phyloP scores from a whole-genome alignment of 2,329 filamentous ascomycete species.

The Phoma sp. region DNA sequence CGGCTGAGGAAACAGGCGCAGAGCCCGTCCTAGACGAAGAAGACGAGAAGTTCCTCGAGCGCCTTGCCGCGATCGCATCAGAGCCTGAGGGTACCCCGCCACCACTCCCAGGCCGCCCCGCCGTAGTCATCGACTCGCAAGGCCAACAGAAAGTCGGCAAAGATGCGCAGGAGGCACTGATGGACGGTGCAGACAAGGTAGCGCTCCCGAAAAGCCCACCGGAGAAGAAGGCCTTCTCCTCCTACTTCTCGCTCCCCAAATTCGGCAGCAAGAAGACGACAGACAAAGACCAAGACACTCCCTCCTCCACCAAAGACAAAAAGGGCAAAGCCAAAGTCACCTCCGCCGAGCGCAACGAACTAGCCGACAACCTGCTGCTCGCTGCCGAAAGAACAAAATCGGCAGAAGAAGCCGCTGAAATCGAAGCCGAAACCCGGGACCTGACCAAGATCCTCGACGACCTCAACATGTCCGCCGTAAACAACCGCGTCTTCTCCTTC shows the following conservation, averaged over 20 bases:
- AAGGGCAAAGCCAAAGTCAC: constrained; percentile 40
- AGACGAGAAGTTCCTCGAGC: constrained; percentile 63
- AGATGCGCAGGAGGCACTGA: constrained; percentile 54
- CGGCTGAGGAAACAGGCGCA: constrained; percentile 35
- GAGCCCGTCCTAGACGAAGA: constrained; percentile 63
- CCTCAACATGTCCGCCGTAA: constrained; percentile 80
- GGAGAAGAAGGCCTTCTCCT: constrained; percentile 47
- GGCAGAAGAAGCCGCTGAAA: constrained; percentile 44
- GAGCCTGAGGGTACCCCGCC: constrained; percentile 49
- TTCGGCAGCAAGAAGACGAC: constrained; percentile 34
- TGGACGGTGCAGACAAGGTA: constrained; percentile 56
- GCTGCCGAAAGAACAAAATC: constrained; percentile 43
- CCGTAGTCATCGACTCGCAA: constrained; percentile 39
- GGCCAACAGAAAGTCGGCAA: constrained; percentile 46
- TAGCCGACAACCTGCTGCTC: constrained; percentile 41
- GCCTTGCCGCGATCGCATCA: constrained; percentile 55
- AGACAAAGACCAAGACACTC: constrained; percentile 39
- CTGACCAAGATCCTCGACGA: constrained; percentile 80
- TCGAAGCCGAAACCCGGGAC: constrained; percentile 65
- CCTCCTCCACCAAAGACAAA: constrained; percentile 23
- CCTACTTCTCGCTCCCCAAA: constrained; percentile 41
- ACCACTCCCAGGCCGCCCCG: constrained; percentile 49
- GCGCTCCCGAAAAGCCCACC: constrained; percentile 58
- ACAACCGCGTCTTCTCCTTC: constrained; percentile 84
- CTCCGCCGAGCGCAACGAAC: constrained; percentile 45